Evolutionary conservation across 441 rosid species (phyloP), one percentile per base, ranked within the genome.

Genomic region (Erodium trifolium): DNA sequence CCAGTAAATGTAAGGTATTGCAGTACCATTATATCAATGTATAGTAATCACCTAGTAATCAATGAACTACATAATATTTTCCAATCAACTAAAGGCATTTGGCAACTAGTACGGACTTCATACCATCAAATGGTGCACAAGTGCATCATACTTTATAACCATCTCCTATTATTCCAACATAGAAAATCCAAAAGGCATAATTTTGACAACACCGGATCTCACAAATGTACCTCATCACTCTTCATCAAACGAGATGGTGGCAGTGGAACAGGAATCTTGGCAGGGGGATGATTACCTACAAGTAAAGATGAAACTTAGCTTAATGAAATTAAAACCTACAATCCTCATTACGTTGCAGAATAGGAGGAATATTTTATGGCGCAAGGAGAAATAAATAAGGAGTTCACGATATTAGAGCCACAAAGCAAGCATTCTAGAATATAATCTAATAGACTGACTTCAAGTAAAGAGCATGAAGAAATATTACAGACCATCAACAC

Each of bases 181-280:
- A 59, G 17, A 29, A 17, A 16, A 27, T 6, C 63, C 12, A 18
- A 59, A 59, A 18, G 31, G 63, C 34, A 10, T 62, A 27, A 29
- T 23, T 62, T 51, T 13, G 63, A 71, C 16, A 37, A 66, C 11
- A 51, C 37, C 10, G 65, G 35, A 62, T 23, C 13, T 66, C 16
- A 1, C 45, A 47, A 71, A 78, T 73, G 63, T 71, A 90, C 98
- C 93, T 87, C 91, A 60, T 84, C 84, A 67, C 80, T 86, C 82
- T 87, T 91, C 63, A 73, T 73, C 49, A 78, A 79, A 70, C 67
- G 83, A 72, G 94, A 82, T 53, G 83, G 82, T 68, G 94, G 97
- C 71, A 94, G 49, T 72, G 94, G 87, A 71, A 94, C 83, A 73
- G 97, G 98, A 78, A 88, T 88, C 86, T 88, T 94, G 29, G 97